Conservation (phyloP, 2,329 filamentous ascomycete species). For the Monilinia laxa region DNA sequence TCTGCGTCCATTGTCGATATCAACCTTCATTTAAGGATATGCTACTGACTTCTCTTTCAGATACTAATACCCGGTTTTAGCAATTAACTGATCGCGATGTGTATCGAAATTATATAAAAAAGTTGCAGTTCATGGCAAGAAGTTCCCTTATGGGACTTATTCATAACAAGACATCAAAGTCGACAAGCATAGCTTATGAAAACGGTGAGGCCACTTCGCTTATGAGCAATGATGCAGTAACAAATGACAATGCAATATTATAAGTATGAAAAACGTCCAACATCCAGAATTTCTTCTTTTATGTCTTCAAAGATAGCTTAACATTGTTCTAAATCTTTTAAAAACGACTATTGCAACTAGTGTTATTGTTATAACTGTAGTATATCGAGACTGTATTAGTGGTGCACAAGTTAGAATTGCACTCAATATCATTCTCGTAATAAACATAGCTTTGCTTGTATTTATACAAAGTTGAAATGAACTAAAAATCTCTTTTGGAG, state of each 20-base stretch:
- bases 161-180: too few relatives aligned
- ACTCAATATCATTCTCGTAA: slow-evolving; percentile 33
- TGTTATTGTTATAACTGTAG: slow-evolving; percentile 31
- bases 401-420: slow-evolving; percentile 33
- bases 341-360: slow-evolving; percentile 23
- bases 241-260: slow-evolving; percentile 43
- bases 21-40: too few relatives aligned
- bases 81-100: too few relatives aligned
- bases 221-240: too few relatives aligned
- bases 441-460: slow-evolving; percentile 30
- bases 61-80: too few relatives aligned
- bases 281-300: slow-evolving; percentile 56
- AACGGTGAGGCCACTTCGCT: too few relatives aligned
- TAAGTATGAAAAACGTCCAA: slow-evolving; percentile 53
- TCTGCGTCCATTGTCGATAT: too few relatives aligned
- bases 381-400: slow-evolving; percentile 24
- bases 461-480: slow-evolving; percentile 52
- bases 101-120: too few relatives aligned
- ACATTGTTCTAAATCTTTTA: slow-evolving; percentile 45
- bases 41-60: too few relatives aligned
- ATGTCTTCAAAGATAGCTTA: slow-evolving; percentile 57
- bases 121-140: too few relatives aligned
- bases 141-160: too few relatives aligned
- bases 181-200: too few relatives aligned
- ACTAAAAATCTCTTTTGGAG: slow-evolving; percentile 58